Percentiles rank a stretch among this genome's conserved stretches.
phyloP scores from a whole-genome alignment of 495 filamentous ascomycete species.

The Trichocladium uniseriatum region DNA sequence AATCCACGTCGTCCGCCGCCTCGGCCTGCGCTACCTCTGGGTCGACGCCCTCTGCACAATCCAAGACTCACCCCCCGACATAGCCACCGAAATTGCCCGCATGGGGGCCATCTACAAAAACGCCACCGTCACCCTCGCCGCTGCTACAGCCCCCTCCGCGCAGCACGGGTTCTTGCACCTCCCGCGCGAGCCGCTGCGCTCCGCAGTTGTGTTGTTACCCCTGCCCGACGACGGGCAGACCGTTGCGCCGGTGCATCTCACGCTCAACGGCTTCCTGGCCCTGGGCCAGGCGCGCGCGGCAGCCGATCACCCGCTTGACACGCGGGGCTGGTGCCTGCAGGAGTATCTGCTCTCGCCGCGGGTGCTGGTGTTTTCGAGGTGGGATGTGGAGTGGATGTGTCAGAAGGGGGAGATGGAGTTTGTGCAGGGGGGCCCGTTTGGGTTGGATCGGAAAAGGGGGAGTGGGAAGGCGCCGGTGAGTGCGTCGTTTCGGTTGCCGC shows the following conservation, averaged over 20 bases:
- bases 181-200: background rate
- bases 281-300: no score
- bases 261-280: no score
- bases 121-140: constrained; percentile 14
- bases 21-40: constrained; percentile 21
- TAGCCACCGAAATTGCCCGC: constrained; percentile 11
- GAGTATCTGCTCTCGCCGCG: constrained; percentile 23
- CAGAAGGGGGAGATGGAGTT: background rate
- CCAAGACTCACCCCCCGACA: constrained; percentile 21
- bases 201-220: no score
- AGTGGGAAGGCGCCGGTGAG: no score
- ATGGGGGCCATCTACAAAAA: constrained; percentile 20
- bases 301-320: constrained; percentile 11
- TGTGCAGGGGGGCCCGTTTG: no score
- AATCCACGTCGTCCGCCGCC: constrained; percentile 7
- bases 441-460: no score
- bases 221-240: no score
- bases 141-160: constrained; percentile 5
- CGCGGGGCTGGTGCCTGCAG: constrained; percentile 24
- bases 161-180: constrained; percentile 13
- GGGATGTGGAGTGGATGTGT: background rate
- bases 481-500: no score
- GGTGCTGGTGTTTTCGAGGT: constrained; percentile 13
- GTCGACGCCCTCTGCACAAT: constrained; percentile 26
- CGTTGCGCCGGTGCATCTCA: no score